Percentiles rank a stretch among this genome's conserved stretches.
phyloP scores from a whole-genome alignment of 2,329 filamentous ascomycete genomes.

The Tolypocladium inflatum region DNA sequence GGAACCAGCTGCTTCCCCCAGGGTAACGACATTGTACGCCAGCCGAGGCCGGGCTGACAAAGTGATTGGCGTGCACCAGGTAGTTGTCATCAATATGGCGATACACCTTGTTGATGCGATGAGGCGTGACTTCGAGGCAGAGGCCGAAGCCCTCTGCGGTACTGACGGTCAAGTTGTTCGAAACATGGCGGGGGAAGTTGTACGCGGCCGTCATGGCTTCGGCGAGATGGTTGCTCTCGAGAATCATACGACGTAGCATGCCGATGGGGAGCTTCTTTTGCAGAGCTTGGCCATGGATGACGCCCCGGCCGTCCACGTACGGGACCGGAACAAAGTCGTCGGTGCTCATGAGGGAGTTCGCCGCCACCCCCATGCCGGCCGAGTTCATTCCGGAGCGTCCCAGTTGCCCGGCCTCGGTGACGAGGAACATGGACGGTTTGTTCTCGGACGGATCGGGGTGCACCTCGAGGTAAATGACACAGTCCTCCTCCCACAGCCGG shows the following conservation, averaged over 20 bases:
- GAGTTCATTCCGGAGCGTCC: constrained; percentile 18
- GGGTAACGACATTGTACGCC: constrained; percentile 9
- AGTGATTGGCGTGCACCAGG: constrained; percentile 19
- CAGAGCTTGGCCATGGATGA: background rate
- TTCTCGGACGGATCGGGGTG: constrained; percentile 5
- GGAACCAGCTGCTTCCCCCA: constrained; percentile 12
- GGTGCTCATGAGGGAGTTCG: constrained; percentile 15
- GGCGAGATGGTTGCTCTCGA: constrained; percentile 10
- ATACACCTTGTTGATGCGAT: constrained; percentile 5
- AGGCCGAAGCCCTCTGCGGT: constrained; percentile 10
- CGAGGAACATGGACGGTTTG: constrained; percentile 12
- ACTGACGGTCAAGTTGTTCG: constrained; percentile 13
- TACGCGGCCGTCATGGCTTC: constrained; percentile 6
- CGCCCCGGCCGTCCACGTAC: background rate
- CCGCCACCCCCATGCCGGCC: constrained; percentile 13
- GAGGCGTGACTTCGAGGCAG: constrained; percentile 15
- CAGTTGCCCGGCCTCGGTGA: constrained; percentile 20
- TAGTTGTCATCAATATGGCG: constrained; percentile 8
- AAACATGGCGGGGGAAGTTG: constrained; percentile 13
- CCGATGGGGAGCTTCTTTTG: constrained; percentile 12
- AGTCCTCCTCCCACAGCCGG: constrained; percentile 10
- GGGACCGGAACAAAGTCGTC: constrained; percentile 12
- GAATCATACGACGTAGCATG: constrained; percentile 12
- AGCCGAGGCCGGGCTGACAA: constrained; percentile 7
- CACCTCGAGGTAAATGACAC: constrained; percentile 17